Evolutionary conservation across 2,329 filamentous ascomycete genomes (phyloP), one percentile per base, ranked within the genome.

Genomic region (Botryotinia globosa): DNA sequence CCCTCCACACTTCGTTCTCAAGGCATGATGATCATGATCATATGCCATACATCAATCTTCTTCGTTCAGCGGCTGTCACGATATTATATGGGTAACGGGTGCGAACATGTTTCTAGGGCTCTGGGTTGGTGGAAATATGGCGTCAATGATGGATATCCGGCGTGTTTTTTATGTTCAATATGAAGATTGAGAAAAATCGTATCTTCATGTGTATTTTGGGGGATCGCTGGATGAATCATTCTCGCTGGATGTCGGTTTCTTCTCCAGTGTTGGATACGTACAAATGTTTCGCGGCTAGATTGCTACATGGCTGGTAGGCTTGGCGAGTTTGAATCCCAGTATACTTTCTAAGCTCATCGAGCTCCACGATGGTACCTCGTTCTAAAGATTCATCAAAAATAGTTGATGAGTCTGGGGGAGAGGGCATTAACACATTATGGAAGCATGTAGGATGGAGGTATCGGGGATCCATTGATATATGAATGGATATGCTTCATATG

Each of bases 61-160:
- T 54, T 25, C 29, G 16, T 67, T 67, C 22, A 39, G 22, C 64
- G 16, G 22, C 18, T 39, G 34, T 29, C 34, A 54, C 9, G 45
- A 67, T 67, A 67, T 18, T 20, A 67, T 29, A 25, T 18, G 63
- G 25, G n/a, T 29, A 18, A 29, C n/a, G 25, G 34, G 25, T 67
- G 48, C 37, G 34, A 18, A 67, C 29, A 54, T 39, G 20, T n/a
- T 39, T 22, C 32, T 39, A 39, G 45, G 45, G 45, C 25, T 39
- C 48, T 66, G 45, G 45, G 64, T 22, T 67, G 45, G 29, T n/a
- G 64, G 45, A 67, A 39, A 54, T 42, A 54, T 54, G 64, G 64
- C 34, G 64, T 67, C 37, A 20, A 67, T 10, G 22, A 39, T 67
- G 64, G 34, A 39, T 25, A 54, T 22, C n/a, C 25, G 16, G 45